Conservation (phyloP, 306 rosid species). For the Glycyrrhiza uralensis region DNA sequence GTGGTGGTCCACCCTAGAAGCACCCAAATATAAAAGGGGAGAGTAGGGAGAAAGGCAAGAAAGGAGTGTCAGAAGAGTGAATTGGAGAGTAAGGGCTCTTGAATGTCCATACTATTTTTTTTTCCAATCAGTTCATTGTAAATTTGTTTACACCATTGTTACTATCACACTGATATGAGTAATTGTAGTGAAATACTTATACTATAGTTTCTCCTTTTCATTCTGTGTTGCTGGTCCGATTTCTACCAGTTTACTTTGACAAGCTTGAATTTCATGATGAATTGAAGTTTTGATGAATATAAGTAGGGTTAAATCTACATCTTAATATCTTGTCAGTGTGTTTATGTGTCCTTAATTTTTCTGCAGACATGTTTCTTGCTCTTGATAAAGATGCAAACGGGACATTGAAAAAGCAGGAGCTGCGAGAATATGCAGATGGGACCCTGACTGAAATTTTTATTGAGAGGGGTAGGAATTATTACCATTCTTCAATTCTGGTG, state of each 20-base stretch:
- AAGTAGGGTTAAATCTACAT: not conserved
- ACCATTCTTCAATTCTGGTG: not conserved
- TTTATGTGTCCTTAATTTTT: constrained; percentile 23
- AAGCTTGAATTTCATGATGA: not conserved
- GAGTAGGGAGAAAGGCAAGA: not conserved
- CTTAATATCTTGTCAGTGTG: not conserved
- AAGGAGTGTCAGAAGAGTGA: not conserved
- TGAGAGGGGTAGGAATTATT: constrained; percentile 70
- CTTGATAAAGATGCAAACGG: constrained; percentile 82
- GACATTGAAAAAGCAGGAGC: constrained; percentile 94
- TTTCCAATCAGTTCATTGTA: not conserved
- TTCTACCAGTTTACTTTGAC: not conserved
- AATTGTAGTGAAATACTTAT: not conserved
- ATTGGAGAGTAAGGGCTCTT: not conserved
- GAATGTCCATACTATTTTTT: not conserved
- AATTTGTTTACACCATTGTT: not conserved
- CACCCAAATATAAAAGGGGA: not conserved
- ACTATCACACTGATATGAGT: not conserved
- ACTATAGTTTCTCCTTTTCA: not conserved
- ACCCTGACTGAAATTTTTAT: constrained; percentile 92
- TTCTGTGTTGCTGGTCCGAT: not conserved
- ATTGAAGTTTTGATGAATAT: constrained; percentile 2
- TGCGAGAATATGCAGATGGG: constrained; percentile 95
- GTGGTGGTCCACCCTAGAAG: not conserved
- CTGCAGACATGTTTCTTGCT: constrained; percentile 85